Base-by-base conservation (phyloP, 2,329 filamentous ascomycete genomes). In the Phoma sp. region DNA sequence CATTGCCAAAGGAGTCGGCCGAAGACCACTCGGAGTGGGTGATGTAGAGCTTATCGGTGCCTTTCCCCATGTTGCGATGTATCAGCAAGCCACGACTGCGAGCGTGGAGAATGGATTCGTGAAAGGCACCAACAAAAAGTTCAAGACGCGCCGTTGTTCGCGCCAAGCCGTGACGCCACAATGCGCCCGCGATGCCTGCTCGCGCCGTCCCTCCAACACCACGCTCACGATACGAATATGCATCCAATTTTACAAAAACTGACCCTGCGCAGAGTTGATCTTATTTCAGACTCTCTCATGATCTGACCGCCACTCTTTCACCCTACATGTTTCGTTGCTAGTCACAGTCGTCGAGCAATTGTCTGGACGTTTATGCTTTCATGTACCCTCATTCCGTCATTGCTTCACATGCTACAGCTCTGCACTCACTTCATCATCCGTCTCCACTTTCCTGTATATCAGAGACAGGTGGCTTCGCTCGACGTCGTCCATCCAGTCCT, bases 11-110 rank as follows among this genome's bases (percentile, higher is more conserved):
- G 55, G 91, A 88, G 76, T 97, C 93, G 43, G 89, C 87, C 6
- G 92, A 96, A 7, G 92, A 88, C 95, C 95, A 99, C 82, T 99
- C 95, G 36, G 91, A 96, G 79, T 99, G 96, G 51, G 95, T 99
- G 71, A 99, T 99, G 64, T 77, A 78, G 43, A 78, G 75, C 49
- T 77, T 78, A 63, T 78, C 76, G 7, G 76, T 78, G 27, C 70
- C 70, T 63, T 75, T 76, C 8, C 74, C 74, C 74, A 76, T 76
- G 29, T n/a, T 58, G 48, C 37, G 10, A 37, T 5, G 17, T 27
- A 15, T 6, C 24, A 12, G 47, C 52, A 55, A 43, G 45, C 52
- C 13, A 8, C 31, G 32, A 46, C 46, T 22, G 41, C 41, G 31
- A 17, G 33, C 17, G 36, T 36, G 27, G 19, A 13, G 29, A 31